Base-by-base conservation (phyloP, 371 early-diverging fungal genomes). In the Rhizomucor pusillus region DNA sequence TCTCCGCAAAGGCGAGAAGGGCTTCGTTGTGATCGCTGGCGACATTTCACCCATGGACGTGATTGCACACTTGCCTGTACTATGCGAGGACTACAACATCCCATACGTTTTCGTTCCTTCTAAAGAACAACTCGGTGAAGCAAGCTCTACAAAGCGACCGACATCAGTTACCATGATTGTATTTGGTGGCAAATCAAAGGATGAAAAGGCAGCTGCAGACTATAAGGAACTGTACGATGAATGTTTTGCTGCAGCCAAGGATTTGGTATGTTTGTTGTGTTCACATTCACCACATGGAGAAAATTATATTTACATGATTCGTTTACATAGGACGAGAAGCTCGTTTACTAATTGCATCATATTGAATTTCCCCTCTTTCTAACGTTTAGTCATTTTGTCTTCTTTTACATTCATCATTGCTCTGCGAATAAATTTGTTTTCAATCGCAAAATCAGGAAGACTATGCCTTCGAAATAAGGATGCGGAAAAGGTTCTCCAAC, bases 1-100 rank as follows among this genome's bases (percentile, higher is more conserved):
- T 52, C 79, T 98, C 57, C 86, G 96, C 58, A 97, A 97, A 82
- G 95, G 94, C 49, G 82, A 90, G 57, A 95, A 95, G 81, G 99
- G 97, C 20, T 63, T 99, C 54, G 92, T 98, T 18, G 73, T 99
- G 43, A 79, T 99, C 64, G 97, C 97, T 35, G 99, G 95, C 50
- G 95, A 98, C 73, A 92, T 96, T 60, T 91, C 94, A 20, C 99
- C 99, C 35, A 85, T 97, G 56, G 99, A 99, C 75, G 93, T 99
- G 44, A 90, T 99, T 57, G 89, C 95, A 43, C 99, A 99, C 71
- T 75, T 99, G 40, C 99, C 99, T 50, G 90, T 97, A 39, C 75
- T 99, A 39, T 99, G 99, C 84, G 99, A 99, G 75, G 98, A 99
- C 50, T 74, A 85, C 49, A 41, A 53, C 60, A 88, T 95, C 18